Conservation (phyloP, 2,329 filamentous ascomycete genomes). For the Venturia carpophila region DNA sequence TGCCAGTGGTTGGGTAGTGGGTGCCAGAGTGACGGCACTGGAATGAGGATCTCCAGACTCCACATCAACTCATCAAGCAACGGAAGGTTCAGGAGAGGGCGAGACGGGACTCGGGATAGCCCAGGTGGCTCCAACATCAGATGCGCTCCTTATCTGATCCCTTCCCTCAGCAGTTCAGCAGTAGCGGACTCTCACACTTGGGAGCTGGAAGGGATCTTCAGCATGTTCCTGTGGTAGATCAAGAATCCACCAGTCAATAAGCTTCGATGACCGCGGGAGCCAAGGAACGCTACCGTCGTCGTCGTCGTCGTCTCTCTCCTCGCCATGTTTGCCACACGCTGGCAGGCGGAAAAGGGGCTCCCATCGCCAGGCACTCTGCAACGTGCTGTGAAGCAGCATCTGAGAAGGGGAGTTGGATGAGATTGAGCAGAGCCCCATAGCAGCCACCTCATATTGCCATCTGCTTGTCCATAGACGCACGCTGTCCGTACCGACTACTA, state of each 20-base stretch:
- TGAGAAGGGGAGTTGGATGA: background rate
- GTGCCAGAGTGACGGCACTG: background rate
- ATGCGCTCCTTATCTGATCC: background rate
- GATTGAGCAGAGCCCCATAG: slow-evolving; percentile 8
- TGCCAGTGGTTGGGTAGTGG: background rate
- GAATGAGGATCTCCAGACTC: background rate
- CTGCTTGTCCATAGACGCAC: background rate
- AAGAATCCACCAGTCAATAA: background rate
- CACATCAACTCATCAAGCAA: background rate
- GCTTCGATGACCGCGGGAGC: slow-evolving; percentile 2
- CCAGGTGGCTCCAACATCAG: background rate
- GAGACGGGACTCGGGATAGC: background rate
- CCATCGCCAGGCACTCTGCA: background rate
- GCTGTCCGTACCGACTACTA: background rate
- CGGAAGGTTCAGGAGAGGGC: background rate
- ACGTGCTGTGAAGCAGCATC: background rate
- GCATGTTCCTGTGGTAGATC: background rate
- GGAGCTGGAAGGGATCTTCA: slow-evolving; percentile 22
- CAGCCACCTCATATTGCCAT: background rate
- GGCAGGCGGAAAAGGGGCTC: background rate
- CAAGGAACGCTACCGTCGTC: background rate
- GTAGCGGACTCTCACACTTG: too few species aligned
- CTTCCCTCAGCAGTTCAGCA: background rate
- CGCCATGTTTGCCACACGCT: background rate
- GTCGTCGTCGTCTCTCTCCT: background rate